Conservation (phyloP, 2,329 filamentous ascomycete genomes). For the Paecilomyces formosus region DNA sequence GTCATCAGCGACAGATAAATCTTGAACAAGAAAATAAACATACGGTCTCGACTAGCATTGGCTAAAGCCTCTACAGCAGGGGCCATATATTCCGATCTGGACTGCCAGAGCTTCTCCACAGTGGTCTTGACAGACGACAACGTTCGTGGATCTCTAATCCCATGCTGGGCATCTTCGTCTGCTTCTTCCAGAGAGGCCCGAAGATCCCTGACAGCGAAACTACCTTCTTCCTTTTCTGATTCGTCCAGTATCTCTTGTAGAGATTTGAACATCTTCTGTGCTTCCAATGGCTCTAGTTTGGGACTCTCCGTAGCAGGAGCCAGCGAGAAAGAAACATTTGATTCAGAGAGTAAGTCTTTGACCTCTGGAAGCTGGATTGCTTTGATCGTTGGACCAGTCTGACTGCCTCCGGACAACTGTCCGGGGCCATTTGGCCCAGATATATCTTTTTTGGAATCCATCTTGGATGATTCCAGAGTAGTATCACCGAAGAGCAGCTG, state of each 20-base stretch:
- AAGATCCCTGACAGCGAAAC: slow-evolving; percentile 20
- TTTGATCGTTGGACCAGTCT: not conserved
- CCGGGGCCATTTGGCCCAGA: not conserved
- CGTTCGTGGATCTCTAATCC: slow-evolving; percentile 11
- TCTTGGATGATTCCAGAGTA: not conserved
- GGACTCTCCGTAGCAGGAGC: slow-evolving; percentile 10
- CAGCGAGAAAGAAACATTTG: slow-evolving; percentile 12
- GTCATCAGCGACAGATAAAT: slow-evolving; percentile 6
- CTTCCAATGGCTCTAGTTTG: slow-evolving; percentile 18
- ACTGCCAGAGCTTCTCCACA: slow-evolving; percentile 29
- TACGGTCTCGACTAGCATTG: slow-evolving; percentile 36
- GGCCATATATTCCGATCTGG: slow-evolving; percentile 25
- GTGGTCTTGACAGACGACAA: slow-evolving; percentile 19
- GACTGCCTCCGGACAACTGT: not conserved
- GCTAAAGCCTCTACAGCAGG: slow-evolving; percentile 32
- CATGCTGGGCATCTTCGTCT: slow-evolving; percentile 17
- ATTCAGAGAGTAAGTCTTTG: slow-evolving; percentile 16
- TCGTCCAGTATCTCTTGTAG: slow-evolving; percentile 23
- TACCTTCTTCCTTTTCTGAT: slow-evolving; percentile 13
- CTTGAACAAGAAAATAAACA: slow-evolving; percentile 9
- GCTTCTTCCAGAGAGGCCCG: slow-evolving; percentile 21
- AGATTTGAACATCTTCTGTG: slow-evolving; percentile 26
- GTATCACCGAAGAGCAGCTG: not conserved
- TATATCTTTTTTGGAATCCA: not conserved
- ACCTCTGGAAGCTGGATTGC: slow-evolving; percentile 17